Evolutionary conservation across 2,329 filamentous ascomycete genomes (phyloP).

Genomic region (Curvularia sp.): DNA sequence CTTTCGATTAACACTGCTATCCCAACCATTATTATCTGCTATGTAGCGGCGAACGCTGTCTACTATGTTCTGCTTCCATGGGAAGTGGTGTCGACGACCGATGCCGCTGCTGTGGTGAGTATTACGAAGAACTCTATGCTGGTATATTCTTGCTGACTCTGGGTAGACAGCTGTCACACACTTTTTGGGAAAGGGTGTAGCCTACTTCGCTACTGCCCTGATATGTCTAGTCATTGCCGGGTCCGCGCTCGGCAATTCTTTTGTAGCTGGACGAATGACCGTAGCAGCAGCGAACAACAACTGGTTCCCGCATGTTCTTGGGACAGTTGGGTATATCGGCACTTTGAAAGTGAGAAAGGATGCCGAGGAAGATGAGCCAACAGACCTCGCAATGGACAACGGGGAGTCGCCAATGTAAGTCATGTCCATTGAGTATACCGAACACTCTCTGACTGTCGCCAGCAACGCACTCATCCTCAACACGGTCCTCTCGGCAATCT

Average conservation of each 20-base stretch:
- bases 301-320: conserved; percentile 40
- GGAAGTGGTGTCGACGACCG: conserved; percentile 64
- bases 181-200: conserved; percentile 60
- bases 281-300: conserved; percentile 60
- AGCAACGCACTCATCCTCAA: conserved; percentile 47
- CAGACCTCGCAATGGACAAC: conserved; percentile 39
- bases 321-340: conserved; percentile 42
- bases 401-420: conserved; percentile 47
- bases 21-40: conserved; percentile 66
- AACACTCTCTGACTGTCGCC: background rate
- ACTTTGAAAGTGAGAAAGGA: conserved; percentile 30
- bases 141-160: background rate
- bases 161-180: conserved; percentile 48
- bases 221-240: conserved; percentile 69
- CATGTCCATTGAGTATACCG: too few relatives aligned
- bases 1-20: conserved; percentile 68
- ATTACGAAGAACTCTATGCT: background rate
- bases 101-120: conserved; percentile 68
- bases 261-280: conserved; percentile 69
- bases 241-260: conserved; percentile 68
- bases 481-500: conserved; percentile 57
- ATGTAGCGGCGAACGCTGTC: conserved; percentile 65
- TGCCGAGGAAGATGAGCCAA: conserved; percentile 13
- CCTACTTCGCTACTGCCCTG: conserved; percentile 61
- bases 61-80: conserved; percentile 70